Evolutionary conservation across 2,329 filamentous ascomycete species (phyloP), one percentile per base, ranked within the genome.

Genomic region (Emydomyces testavorans): DNA sequence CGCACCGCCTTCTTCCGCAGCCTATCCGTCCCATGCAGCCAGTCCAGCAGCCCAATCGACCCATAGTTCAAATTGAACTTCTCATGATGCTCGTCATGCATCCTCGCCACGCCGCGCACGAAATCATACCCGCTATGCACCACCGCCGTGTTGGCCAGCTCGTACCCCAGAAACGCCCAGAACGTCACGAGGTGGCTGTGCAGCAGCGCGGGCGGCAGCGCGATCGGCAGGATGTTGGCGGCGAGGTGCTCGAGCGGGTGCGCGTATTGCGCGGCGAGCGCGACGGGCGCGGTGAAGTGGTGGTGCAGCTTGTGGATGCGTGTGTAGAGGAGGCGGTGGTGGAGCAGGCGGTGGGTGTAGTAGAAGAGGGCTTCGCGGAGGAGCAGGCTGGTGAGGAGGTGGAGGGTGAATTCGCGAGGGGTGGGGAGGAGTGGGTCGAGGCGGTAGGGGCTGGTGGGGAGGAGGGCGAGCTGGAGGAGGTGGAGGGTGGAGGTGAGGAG

Each of bases 71-170:
- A 61, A 48, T 70, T 68, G 54, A 78, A 78, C 53, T 69, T 69
- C 64, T 77, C 74, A 59, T 79, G 76, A 54, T 79, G 76, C 24
- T 70, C 58, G 60, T 79, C 76, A 60, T 79, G 76, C 58, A 69
- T 70, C 53, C 62, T 64, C 0, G 74, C 74, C 53, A 62, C 64
- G 0, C 74, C 74, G 4, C 36, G 43, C 13, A 76, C 67, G 53
- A 77, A 77, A 44, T 78, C 74, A 56, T 75, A 78, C 5, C 76
- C 77, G 50, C 73, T 76, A 58, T 79, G 75, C 46, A 77, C 75
- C 0, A 70, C 73, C 2, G 67, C 63, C 37, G 76, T 77, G 58
- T 77, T 71, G 2, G 73, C 49, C 4, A 78, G 62, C 60, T 72
- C 70, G 11, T 63, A 66, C 0, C 64, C 68, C 36, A 76, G 52